Evolutionary conservation across 1,284 basidiomycete species (phyloP), one percentile per base, ranked within the genome.

Genomic region (Afroboletus lepidellus): DNA sequence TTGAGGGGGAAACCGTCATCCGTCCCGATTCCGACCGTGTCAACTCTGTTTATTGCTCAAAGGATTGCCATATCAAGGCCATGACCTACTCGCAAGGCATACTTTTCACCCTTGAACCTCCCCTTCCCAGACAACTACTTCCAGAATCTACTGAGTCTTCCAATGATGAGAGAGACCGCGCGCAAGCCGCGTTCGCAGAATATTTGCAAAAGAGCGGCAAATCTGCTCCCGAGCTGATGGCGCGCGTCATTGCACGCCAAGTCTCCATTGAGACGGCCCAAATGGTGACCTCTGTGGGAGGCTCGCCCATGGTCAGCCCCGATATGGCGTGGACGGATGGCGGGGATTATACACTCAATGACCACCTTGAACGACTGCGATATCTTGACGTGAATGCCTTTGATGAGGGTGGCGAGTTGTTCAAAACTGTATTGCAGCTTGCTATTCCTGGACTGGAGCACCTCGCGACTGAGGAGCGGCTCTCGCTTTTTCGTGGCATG

Each of bases 341-440:
- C 23, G 74, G 72, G 3, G 77, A 78, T 12, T 91, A 90, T 63
- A 71, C 76, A 25, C 72, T 91, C 41, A 82, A 79, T 45, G 89
- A 92, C 58, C 88, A 92, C 61, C 67, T 90, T 16, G 89, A 92
- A 61, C 77, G 88, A 36, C 68, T 87, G 57, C 78, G 84, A 47
- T 90, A 77, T 61, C 66, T 88, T 38, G 85, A 88, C 44, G 63
- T 79, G 15, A 64, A 72, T 21, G 66, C 77, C 5, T 64, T 74
- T 15, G 70, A 76, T 34, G 77, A 80, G 41, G 84, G 85, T 58
- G 67, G 74, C 34, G 68, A 74, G 30, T 57, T 84, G n/a, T 65
- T 91, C 41, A 70, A 74, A 33, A 68, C 74, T 5, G 76, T 91
- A n/a, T 63, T 92, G 47, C 71, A 76, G 41, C 72, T 73, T 33